These are phyloP conservation scores for Herpetomonas samuelpessoai DNA, from an alignment of 208 protist species.

Conservation along the genomic window DNA sequence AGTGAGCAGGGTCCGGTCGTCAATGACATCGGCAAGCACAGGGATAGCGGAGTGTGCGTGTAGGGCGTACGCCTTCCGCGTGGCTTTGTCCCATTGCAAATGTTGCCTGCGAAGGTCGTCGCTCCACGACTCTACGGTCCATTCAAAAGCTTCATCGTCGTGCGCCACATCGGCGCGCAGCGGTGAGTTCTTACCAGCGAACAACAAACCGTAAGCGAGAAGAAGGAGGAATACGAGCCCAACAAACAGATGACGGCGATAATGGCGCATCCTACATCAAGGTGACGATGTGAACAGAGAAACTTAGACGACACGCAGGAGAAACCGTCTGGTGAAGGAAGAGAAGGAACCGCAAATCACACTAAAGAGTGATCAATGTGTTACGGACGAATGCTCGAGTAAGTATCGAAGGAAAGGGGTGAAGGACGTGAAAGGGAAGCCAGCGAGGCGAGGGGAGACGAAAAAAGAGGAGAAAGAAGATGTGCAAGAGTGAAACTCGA, in stretches of 20 bases:
- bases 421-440: too few species aligned
- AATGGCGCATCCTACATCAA: not conserved
- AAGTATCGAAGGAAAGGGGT: too few species aligned
- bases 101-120: not conserved
- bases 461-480: constrained; percentile 1
- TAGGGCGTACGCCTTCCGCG: constrained; percentile 10
- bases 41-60: constrained; percentile 5
- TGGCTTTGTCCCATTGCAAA: constrained; percentile 1
- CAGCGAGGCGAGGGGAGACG: not conserved
- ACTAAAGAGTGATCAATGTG: too few species aligned
- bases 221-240: constrained; percentile 19
- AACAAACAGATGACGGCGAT: constrained; percentile 9
- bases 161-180: not conserved
- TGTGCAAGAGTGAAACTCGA: constrained; percentile 1
- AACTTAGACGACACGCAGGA: too few species aligned
- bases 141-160: not conserved
- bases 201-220: constrained; percentile 2
- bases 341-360: too few species aligned
- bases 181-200: not conserved
- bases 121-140: not conserved
- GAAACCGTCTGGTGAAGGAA: too few species aligned
- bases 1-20: constrained; percentile 24
- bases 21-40: constrained; percentile 15
- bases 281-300: too few species aligned
- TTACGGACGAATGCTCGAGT: too few species aligned